phyloP scores from a whole-genome alignment of 1,139 yeast species.

The Pichia sp. region DNA sequence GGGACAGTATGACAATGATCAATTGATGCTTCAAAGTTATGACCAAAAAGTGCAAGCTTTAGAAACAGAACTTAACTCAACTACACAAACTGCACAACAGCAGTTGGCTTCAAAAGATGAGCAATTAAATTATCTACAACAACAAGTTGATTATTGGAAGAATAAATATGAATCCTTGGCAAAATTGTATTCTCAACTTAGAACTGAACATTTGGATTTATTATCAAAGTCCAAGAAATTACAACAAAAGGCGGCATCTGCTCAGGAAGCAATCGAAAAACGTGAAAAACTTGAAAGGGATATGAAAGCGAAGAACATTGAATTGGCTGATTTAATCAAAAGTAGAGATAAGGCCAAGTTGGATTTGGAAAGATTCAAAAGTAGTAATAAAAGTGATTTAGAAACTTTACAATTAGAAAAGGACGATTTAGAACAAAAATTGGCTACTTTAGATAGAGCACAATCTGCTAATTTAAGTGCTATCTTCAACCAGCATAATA shows the following conservation, averaged over 20 bases:
- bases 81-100: conserved; percentile 61
- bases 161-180: conserved; percentile 86
- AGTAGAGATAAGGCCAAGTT: conserved; percentile 87
- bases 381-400: conserved; percentile 58
- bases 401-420: conserved; percentile 63
- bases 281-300: conserved; percentile 82
- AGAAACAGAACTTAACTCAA: conserved; percentile 62
- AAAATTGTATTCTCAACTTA: conserved; percentile 79
- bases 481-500: conserved; percentile 57
- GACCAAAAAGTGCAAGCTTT: conserved; percentile 79
- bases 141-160: conserved; percentile 75
- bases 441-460: conserved; percentile 57
- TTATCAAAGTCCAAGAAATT: conserved; percentile 74
- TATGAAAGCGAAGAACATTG: conserved; percentile 76
- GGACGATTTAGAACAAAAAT: conserved; percentile 53
- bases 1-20: conserved; percentile 84
- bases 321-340: conserved; percentile 80
- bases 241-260: conserved; percentile 86
- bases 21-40: conserved; percentile 75
- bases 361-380: conserved; percentile 69
- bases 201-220: conserved; percentile 84
- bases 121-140: conserved; percentile 60
- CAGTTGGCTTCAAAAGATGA: conserved; percentile 78
- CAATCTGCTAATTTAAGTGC: conserved; percentile 62
- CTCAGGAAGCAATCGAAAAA: conserved; percentile 84